Base-by-base conservation (phyloP, 2,329 filamentous ascomycete genomes). In the Zymoseptoria tritici region DNA sequence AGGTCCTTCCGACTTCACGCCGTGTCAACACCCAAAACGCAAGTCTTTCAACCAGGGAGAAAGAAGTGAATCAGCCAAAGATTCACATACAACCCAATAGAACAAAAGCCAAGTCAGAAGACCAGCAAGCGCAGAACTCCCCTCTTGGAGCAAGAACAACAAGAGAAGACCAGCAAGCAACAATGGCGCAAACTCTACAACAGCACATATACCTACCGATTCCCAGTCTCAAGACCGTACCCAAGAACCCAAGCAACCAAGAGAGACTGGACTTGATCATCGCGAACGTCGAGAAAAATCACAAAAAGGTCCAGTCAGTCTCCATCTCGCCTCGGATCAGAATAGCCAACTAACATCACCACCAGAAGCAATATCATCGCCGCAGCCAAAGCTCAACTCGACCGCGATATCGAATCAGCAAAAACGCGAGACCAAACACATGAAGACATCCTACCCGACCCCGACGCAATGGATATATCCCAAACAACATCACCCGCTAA, bases 221-320 rank as follows among this genome's bases (percentile, higher is more conserved):
- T 7, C 65, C 65, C 0, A 60, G 55, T 29, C 51, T 64, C 16
- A 57, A 62, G 19, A 36, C 59, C 20, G 42, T 62, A 29, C 66
- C 59, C 21, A 61, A 60, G 55, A 56, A 59, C n/a, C n/a, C 51
- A 22, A 58, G 59, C 58, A 59, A 58, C 56, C 63, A 66, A 55
- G 59, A 66, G 20, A 57, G 59, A 6, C 58, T 68, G 26, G 59
- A 62, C 20, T 58, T 57, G 55, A 68, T 68, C 54, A 64, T 68
- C 29, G 29, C 61, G 16, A 69, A 69, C 42, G 57, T 69, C 21
- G 66, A 68, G 6, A 57, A 60, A 9, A 59, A 66, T 19, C 63
- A 69, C 5, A 59, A 65, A 46, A 50, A 58, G 36, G 62, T 62
- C 22, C 57, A 54, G 62, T 65, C 49, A 9, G 56, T 9, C 24